A percentile compares a stretch with the other conserved stretches of the same genome.
phyloP scores from a whole-genome alignment of 768 basidiomycete species.

The Suillus clintonianus region DNA sequence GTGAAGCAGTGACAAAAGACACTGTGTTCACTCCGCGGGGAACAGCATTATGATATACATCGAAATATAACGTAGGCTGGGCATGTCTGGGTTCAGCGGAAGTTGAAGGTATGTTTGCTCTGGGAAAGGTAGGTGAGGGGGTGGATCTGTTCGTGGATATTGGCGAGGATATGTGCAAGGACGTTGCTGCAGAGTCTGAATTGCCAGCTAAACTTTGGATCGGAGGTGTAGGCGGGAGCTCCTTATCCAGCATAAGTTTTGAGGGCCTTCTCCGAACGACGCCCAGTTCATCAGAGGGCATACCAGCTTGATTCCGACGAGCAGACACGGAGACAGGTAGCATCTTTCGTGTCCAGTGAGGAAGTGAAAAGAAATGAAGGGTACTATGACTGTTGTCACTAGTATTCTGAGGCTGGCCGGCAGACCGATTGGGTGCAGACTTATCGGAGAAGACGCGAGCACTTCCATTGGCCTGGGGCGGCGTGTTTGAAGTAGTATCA shows the following conservation, averaged over 20 bases:
- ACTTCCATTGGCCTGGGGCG: constrained; percentile 37
- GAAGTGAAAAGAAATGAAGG: constrained; percentile 63
- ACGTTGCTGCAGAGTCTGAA: background rate
- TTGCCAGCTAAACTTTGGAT: constrained; percentile 13
- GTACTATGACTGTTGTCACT: constrained; percentile 34
- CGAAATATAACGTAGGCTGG: constrained; percentile 59
- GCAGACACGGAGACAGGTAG: constrained; percentile 32
- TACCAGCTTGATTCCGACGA: constrained; percentile 29
- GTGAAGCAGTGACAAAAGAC: constrained; percentile 39
- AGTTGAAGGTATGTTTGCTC: constrained; percentile 8
- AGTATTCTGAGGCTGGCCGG: constrained; percentile 31
- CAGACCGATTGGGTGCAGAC: constrained; percentile 50
- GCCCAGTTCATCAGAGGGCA: constrained; percentile 25
- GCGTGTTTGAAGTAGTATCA: constrained; percentile 25
- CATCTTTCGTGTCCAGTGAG: constrained; percentile 62
- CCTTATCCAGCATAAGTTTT: constrained; percentile 39
- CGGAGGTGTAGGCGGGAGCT: constrained; percentile 51
- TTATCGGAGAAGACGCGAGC: constrained; percentile 44
- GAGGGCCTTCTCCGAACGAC: constrained; percentile 18
- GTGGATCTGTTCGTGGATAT: background rate
- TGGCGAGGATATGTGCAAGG: background rate
- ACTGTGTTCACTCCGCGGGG: constrained; percentile 51
- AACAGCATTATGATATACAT: constrained; percentile 55
- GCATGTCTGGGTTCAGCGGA: constrained; percentile 37
- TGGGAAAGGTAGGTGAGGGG: background rate